Evolutionary conservation across 805 yeast genomes (phyloP), one percentile per base, ranked within the genome.

Genomic region (Saccharomyces paradoxus): DNA sequence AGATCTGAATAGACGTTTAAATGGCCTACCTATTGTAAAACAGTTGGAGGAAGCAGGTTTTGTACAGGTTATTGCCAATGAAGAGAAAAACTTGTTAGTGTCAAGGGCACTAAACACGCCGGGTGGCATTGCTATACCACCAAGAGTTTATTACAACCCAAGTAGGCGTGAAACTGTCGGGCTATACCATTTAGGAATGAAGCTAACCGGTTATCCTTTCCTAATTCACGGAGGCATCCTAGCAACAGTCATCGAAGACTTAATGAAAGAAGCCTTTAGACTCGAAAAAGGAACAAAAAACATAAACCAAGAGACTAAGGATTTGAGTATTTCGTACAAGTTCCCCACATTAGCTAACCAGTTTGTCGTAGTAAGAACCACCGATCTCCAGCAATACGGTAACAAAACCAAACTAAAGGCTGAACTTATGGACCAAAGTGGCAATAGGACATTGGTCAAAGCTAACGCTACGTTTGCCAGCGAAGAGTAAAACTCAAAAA

Each of bases 151-250:
- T 62, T 80, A 80, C 58, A 81, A 85, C 56, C 72, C 77, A 1
- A 68, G 73, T 13, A 78, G 80, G 0, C 76, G 77, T 52, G 86
- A 87, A 60, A 78, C 85, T 0, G 76, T 87, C 1, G 79, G 89
- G 0, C 77, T 89, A 5, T 75, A 88, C 27, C 95, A 89, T 65
- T 76, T 86, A 52, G 97, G 97, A 0, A 81, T 84, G 64, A 79
- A 79, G 57, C 69, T 90, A 22, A 83, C 92, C 47, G 97, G 97
- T 0, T 90, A 86, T 66, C 97, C 97, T 2, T 84, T 88, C 61
- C 71, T 91, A 21, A 79, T 89, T 2, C 97, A 90, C 66, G 97
- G 97, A 3, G 97, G 97, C 0, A 80, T 91, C 29, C 67, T 90
- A 30, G 95, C 91, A 8, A 84, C 95, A 0, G 72, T 90, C 1